Evolutionary conservation across 441 rosid species (phyloP).

Genomic region (Adansonia gregorii): DNA sequence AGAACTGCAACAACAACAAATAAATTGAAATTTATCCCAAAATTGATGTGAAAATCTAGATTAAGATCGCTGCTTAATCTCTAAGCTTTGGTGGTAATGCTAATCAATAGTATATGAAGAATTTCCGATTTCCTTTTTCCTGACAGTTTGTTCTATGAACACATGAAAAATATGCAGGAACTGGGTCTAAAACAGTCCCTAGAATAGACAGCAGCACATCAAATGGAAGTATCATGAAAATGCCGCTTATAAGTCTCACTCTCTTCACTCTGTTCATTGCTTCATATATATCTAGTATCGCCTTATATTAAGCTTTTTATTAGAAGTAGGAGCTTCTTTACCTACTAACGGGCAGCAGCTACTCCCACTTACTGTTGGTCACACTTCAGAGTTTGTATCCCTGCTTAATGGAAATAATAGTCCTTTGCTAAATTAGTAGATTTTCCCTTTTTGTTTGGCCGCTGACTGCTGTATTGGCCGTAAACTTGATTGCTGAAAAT

Average conservation of each 20-base stretch:
- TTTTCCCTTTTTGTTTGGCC: background rate
- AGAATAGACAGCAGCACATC: slow-evolving; percentile 27
- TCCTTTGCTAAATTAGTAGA: background rate
- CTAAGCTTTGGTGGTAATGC: background rate
- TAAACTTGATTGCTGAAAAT: background rate
- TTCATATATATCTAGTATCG: slow-evolving; percentile 28
- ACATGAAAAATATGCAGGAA: slow-evolving; percentile 34
- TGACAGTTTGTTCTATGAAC: background rate
- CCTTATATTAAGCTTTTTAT: slow-evolving; percentile 21
- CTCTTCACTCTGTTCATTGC: slow-evolving; percentile 29
- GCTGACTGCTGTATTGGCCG: background rate
- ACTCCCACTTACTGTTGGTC: background rate
- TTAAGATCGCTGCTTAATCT: background rate
- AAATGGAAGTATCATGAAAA: slow-evolving; percentile 29
- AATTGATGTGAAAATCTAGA: background rate
- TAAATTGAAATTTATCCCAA: background rate
- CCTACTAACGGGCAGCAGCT: background rate
- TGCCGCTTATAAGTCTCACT: slow-evolving; percentile 30
- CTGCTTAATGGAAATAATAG: background rate
- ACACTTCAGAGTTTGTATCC: background rate
- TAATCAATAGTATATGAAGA: background rate
- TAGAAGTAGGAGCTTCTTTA: background rate
- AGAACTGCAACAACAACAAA: background rate
- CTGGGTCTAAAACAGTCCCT: slow-evolving; percentile 47
- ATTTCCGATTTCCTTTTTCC: background rate